Evolutionary conservation across 371 early-diverging fungal species (phyloP).

Genomic region (Basidiobolus meristosporus): DNA sequence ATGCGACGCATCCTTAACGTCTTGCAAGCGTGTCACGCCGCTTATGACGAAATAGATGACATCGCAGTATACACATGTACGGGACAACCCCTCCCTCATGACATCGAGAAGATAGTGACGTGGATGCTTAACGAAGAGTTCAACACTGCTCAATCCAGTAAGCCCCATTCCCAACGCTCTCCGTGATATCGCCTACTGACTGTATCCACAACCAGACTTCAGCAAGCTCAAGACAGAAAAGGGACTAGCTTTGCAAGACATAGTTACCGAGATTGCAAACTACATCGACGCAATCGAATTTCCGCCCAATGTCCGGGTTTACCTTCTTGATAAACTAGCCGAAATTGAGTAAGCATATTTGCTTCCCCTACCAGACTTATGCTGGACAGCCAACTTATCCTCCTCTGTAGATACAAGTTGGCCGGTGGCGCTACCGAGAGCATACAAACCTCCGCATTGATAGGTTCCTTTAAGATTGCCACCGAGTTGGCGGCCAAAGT

Average conservation of each 20-base stretch:
- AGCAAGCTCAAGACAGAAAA: slow-evolving; percentile 49
- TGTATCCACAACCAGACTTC: slow-evolving; percentile 24
- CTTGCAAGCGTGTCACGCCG: slow-evolving; percentile 75
- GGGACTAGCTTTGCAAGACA: slow-evolving; percentile 79
- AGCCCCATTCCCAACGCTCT: slow-evolving; percentile 1
- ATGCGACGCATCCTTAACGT: slow-evolving; percentile 95
- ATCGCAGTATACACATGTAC: slow-evolving; percentile 74
- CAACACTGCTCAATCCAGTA: slow-evolving; percentile 52
- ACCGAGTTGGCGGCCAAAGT: slow-evolving; percentile 30
- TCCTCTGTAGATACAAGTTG: slow-evolving; percentile 36
- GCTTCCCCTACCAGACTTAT: too few relatives aligned
- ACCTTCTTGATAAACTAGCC: slow-evolving; percentile 56
- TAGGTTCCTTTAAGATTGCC: slow-evolving; percentile 60
- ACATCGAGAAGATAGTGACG: slow-evolving; percentile 57
- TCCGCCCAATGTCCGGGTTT: slow-evolving; percentile 35
- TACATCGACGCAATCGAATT: slow-evolving; percentile 39
- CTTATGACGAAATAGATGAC: slow-evolving; percentile 53
- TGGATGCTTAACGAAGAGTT: slow-evolving; percentile 67
- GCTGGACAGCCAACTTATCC: too few relatives aligned
- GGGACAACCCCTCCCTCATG: slow-evolving; percentile 76
- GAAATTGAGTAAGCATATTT: slow-evolving; percentile 83
- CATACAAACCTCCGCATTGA: slow-evolving; percentile 58
- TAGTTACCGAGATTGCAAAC: slow-evolving; percentile 53
- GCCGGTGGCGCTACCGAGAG: slow-evolving; percentile 62
- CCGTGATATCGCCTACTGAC: background rate